These are phyloP conservation scores for Aspergillus fumigatus DNA, from an alignment of 2,329 filamentous ascomycete species.

Conservation along the genomic window DNA sequence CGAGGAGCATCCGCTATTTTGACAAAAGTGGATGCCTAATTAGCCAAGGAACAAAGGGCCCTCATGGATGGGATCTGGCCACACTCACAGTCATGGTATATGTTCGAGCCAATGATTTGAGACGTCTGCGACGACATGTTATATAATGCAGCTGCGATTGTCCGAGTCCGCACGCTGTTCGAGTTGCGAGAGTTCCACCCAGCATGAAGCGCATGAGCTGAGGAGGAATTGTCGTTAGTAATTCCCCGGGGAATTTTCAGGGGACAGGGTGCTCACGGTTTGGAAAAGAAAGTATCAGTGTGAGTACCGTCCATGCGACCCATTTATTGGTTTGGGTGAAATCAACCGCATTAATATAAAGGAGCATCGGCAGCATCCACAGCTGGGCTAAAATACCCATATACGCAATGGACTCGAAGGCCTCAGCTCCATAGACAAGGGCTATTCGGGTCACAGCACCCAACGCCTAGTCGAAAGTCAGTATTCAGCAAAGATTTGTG, in stretches of 20 bases:
- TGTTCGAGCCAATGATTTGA: constrained; percentile 33
- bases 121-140: constrained; percentile 38
- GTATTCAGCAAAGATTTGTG: not conserved
- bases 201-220: constrained; percentile 51
- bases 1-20: constrained; percentile 36
- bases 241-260: not conserved
- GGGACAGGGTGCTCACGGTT: constrained; percentile 31
- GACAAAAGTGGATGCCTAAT: constrained; percentile 1
- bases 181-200: constrained; percentile 38
- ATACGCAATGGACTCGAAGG: constrained; percentile 47
- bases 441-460: constrained; percentile 11
- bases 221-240: constrained; percentile 1
- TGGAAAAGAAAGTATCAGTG: constrained; percentile 49
- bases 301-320: constrained; percentile 49
- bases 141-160: constrained; percentile 35
- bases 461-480: constrained; percentile 6
- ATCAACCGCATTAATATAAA: constrained; percentile 48
- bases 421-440: constrained; percentile 29
- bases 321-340: constrained; percentile 44
- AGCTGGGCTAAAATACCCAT: constrained; percentile 50
- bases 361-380: constrained; percentile 51
- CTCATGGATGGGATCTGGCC: not conserved
- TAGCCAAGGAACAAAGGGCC: not conserved
- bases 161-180: constrained; percentile 35
- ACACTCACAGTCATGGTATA: constrained; percentile 28